Percentiles rank a stretch among this genome's conserved stretches.
Conservation (phyloP, 805 yeast genomes). For the Hermanozyma aechmeae region DNA sequence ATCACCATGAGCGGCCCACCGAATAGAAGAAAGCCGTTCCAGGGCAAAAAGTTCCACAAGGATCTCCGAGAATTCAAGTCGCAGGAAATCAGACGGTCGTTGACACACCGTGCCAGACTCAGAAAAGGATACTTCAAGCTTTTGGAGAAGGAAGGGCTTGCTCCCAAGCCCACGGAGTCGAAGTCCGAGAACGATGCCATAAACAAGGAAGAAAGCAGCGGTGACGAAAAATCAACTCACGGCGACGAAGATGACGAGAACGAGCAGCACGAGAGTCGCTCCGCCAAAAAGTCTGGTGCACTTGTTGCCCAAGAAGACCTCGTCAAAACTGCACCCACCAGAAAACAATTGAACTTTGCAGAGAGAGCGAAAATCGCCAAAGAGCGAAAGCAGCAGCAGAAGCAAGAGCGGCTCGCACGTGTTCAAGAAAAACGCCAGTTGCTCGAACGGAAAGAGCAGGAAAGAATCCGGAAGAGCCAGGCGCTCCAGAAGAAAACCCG, state of each 20-base stretch:
- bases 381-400: constrained; percentile 36
- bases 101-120: constrained; percentile 72
- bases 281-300: constrained; percentile 18
- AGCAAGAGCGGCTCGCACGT: constrained; percentile 27
- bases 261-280: constrained; percentile 5
- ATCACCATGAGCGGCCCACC: constrained; percentile 7
- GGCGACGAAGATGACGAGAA: constrained; percentile 7
- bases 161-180: no score
- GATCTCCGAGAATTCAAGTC: constrained; percentile 31
- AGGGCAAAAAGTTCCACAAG: constrained; percentile 18
- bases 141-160: constrained; percentile 69
- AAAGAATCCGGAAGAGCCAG: constrained; percentile 36
- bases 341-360: constrained; percentile 29
- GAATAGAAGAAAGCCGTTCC: constrained; percentile 13
- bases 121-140: constrained; percentile 76
- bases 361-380: constrained; percentile 38
- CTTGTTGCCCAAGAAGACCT: constrained; percentile 6
- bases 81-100: constrained; percentile 67
- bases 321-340: constrained; percentile 2
- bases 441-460: constrained; percentile 24
- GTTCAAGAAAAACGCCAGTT: constrained; percentile 28
- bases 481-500: constrained; percentile 42
- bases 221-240: constrained; percentile 3
- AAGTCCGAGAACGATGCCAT: no score
- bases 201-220: no score